Evolutionary conservation across 1,284 basidiomycete genomes (phyloP).

Genomic region (Hemileia vastatrix): DNA sequence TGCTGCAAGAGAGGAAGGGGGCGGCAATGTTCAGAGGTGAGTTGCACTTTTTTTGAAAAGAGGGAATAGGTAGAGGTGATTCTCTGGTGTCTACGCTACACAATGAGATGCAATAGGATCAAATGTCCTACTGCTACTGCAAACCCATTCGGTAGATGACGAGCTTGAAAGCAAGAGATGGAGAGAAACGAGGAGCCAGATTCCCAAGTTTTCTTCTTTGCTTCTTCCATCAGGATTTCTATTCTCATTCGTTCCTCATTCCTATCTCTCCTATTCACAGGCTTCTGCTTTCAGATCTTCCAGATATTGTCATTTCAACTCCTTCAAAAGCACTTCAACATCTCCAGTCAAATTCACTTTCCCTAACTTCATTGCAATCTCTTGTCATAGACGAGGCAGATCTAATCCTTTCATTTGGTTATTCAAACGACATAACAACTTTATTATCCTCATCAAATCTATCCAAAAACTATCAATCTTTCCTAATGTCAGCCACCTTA

Average conservation of each 20-base stretch:
- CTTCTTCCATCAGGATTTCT: too few species aligned
- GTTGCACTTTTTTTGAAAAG: too few species aligned
- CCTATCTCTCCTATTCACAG: too few species aligned
- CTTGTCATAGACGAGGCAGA: constrained; percentile 43
- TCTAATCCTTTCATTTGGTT: constrained; percentile 41
- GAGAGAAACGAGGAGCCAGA: too few species aligned
- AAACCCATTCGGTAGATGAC: too few species aligned
- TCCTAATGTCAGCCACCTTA: constrained; percentile 42
- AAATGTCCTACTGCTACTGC: too few species aligned
- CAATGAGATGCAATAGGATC: too few species aligned
- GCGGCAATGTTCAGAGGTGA: neutral
- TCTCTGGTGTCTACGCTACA: too few species aligned
- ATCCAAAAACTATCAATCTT: constrained; percentile 33
- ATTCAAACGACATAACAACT: constrained; percentile 32
- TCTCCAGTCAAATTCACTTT: constrained; percentile 29
- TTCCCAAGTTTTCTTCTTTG: too few species aligned
- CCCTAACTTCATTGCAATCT: constrained; percentile 32
- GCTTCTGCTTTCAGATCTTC: constrained; percentile 38
- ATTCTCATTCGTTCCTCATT: too few species aligned
- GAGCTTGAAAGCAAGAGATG: too few species aligned
- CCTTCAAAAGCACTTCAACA: constrained; percentile 36
- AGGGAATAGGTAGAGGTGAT: neutral
- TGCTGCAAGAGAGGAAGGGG: constrained; percentile 30
- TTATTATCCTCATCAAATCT: constrained; percentile 27
- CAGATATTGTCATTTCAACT: constrained; percentile 39